These are phyloP conservation scores for Penicillium cataractarum DNA, from an alignment of 495 filamentous ascomycete species.

Conservation along the genomic window DNA sequence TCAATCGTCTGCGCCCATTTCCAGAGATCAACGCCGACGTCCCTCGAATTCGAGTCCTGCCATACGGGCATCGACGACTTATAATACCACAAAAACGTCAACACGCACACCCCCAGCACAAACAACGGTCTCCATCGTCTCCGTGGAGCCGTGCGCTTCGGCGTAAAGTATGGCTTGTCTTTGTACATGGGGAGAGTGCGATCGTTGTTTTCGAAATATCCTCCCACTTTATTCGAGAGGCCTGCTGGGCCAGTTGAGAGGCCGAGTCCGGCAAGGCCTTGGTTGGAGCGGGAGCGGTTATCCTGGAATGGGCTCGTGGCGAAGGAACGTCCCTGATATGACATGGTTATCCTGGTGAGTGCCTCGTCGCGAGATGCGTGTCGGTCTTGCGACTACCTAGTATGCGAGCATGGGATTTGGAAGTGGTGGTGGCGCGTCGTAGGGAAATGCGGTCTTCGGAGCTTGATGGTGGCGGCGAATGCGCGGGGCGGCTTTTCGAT, in stretches of 20 bases:
- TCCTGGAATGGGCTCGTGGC: conserved; percentile 66
- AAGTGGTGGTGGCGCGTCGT: background rate
- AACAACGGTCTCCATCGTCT: conserved; percentile 32
- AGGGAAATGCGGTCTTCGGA: conserved; percentile 5
- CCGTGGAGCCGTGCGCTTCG: conserved; percentile 46
- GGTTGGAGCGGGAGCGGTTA: conserved; percentile 62
- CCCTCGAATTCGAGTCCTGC: conserved; percentile 15
- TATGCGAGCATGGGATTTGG: conserved; percentile 14
- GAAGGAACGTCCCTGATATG: conserved; percentile 22
- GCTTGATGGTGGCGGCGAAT: conserved; percentile 7
- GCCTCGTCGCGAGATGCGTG: conserved; percentile 1
- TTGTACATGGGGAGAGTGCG: conserved; percentile 92
- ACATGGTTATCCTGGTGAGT: conserved; percentile 19
- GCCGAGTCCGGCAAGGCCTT: conserved; percentile 46
- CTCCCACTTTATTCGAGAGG: conserved; percentile 49
- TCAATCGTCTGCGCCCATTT: conserved; percentile 45
- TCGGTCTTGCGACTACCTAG: conserved; percentile 9
- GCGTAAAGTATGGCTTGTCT: conserved; percentile 83
- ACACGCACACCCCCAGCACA: conserved; percentile 38
- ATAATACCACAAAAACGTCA: conserved; percentile 49
- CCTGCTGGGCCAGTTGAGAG: conserved; percentile 35
- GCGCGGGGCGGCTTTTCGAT: background rate
- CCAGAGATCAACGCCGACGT: conserved; percentile 46
- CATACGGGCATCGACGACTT: conserved; percentile 26
- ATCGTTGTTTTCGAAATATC: conserved; percentile 54